Evolutionary conservation across 2,329 filamentous ascomycete genomes (phyloP), one percentile per base, ranked within the genome.

Genomic region (Endothia cerciana): DNA sequence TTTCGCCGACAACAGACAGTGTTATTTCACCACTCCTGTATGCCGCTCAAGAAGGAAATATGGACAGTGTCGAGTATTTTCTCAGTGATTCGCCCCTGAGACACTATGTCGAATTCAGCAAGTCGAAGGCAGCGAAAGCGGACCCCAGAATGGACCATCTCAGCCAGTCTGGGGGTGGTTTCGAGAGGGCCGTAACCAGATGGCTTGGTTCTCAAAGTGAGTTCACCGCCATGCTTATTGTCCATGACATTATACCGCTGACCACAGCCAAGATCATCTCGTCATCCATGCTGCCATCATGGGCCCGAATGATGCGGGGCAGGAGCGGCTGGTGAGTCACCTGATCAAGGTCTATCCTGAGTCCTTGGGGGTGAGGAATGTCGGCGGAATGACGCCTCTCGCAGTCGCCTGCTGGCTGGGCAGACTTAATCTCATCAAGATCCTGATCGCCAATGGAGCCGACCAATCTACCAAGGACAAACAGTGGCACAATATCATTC

Each of bases 1-100:
- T 81, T 4, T 71, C 74, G 15, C 78, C 74, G 49, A 72, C 77
- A 3, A 76, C 74, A 0, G 83, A 81, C 11, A 73, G 78, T 60
- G 78, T 80, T 41, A 80, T 78, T 0, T 85, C 89, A 2, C 91
- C 89, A 3, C 77, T 91, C 10, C 81, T 91, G 1, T 77, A 83
- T 67, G 87, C 89, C 55, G 88, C 86, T 15, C 71, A 78, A 10
- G 71, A 71, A 1, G 87, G 87, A 3, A 89, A 81, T 25, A 74
- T 94, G n/a, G 85, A 89, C 47, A 83, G 84, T 22, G 86, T 92
- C 0, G 88, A 95, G 72, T 96, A 91, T 87, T 92, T 94, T 74
- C 76, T 93, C 64, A 88, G 90, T 65, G 90, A 92, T 68, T 84
- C 86, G 0, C 91, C 92, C 0, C 77, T 86, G 70, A 82, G 87